A percentile compares a stretch with the other conserved stretches of the same genome.
phyloP scores from a whole-genome alignment of 257 asterid genomes.

The Phtheirospermum japonicum region DNA sequence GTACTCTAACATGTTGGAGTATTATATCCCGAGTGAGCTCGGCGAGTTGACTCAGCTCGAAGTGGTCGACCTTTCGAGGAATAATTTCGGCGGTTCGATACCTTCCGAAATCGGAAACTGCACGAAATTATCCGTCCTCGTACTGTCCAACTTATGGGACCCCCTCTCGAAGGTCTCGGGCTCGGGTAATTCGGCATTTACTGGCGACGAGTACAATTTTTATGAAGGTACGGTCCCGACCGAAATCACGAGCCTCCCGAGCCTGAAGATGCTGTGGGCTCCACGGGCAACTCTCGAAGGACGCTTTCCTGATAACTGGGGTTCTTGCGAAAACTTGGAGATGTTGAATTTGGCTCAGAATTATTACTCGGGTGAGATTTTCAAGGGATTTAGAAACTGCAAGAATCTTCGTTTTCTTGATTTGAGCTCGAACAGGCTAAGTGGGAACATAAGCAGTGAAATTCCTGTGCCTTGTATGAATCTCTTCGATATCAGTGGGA shows the following conservation, averaged over 20 bases:
- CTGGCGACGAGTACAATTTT: conserved; percentile 68
- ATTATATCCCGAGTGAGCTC: conserved; percentile 60
- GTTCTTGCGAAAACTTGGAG: conserved; percentile 70
- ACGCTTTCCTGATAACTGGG: conserved; percentile 64
- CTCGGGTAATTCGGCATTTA: conserved; percentile 38
- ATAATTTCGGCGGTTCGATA: conserved; percentile 68
- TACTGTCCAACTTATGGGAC: conserved; percentile 81
- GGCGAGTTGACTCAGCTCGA: conserved; percentile 70
- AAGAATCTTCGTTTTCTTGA: conserved; percentile 75
- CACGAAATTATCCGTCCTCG: conserved; percentile 57
- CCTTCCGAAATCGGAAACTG: conserved; percentile 74
- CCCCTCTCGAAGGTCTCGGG: conserved; percentile 52
- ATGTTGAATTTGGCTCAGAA: conserved; percentile 81
- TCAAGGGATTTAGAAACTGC: conserved; percentile 53
- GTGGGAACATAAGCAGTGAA: conserved; percentile 54
- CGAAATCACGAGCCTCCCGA: conserved; percentile 49
- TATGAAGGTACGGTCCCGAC: conserved; percentile 66
- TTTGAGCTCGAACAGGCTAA: conserved; percentile 69
- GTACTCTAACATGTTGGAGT: conserved; percentile 79
- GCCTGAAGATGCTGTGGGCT: conserved; percentile 90
- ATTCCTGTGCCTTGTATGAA: conserved; percentile 87
- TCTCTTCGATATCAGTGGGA: conserved; percentile 74
- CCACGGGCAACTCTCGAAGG: conserved; percentile 78
- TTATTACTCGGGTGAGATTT: conserved; percentile 49
- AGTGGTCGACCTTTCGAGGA: conserved; percentile 81